Percentiles rank a stretch among this genome's conserved stretches.
Conservation (phyloP, 306 rosid genomes). For the Bauhinia variegata region DNA sequence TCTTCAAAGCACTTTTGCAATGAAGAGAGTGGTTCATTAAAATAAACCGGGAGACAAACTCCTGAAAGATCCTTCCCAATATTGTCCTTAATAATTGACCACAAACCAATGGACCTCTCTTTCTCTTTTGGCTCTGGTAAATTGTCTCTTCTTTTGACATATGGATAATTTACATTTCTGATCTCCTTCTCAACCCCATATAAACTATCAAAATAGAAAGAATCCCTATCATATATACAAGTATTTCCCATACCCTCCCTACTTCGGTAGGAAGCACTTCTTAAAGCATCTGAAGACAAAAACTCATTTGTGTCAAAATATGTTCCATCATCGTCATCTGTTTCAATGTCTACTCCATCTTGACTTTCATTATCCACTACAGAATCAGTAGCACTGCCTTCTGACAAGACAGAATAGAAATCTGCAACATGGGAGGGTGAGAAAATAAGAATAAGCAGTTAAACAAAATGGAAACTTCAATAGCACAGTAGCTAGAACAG, state of each 20-base stretch:
- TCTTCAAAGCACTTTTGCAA: slow-evolving; percentile 99
- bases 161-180: slow-evolving; percentile 66
- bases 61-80: slow-evolving; percentile 99
- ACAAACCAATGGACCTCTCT: slow-evolving; percentile 86
- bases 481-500: slow-evolving; percentile 14
- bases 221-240: slow-evolving; percentile 63
- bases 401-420: slow-evolving; percentile 95
- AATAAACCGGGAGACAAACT: slow-evolving; percentile 99
- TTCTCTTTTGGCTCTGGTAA: slow-evolving; percentile 96
- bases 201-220: slow-evolving; percentile 60
- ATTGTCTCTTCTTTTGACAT: slow-evolving; percentile 82
- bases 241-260: slow-evolving; percentile 75
- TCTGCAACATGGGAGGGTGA: slow-evolving; percentile 52
- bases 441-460: slow-evolving; percentile 35
- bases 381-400: slow-evolving; percentile 87
- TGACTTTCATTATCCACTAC: slow-evolving; percentile 95
- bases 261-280: slow-evolving; percentile 92
- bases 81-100: slow-evolving; percentile 98
- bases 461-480: slow-evolving; percentile 9
- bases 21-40: slow-evolving; percentile 96
- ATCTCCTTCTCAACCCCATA: slow-evolving; percentile 67
- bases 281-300: slow-evolving; percentile 73
- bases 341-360: slow-evolving; percentile 88
- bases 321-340: slow-evolving; percentile 86
- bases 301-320: slow-evolving; percentile 79